Percentiles rank a stretch among this genome's conserved stretches.
Conservation (phyloP, 257 asterid species). For the Salvia miltiorrhiza region DNA sequence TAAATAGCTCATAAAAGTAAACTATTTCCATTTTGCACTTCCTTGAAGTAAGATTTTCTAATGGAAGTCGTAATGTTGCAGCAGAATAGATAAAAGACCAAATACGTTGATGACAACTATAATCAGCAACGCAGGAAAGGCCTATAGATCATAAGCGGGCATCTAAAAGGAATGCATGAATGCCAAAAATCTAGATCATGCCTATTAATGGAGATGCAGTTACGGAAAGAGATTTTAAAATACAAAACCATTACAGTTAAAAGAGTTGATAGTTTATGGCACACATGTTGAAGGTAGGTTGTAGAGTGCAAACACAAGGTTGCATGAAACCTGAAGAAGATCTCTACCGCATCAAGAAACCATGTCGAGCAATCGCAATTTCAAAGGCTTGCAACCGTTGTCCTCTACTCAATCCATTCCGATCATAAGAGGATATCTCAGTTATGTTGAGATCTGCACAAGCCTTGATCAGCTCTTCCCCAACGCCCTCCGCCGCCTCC, state of each 20-base stretch:
- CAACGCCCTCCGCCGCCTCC: conserved; percentile 86
- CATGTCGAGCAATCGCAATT: conserved; percentile 65
- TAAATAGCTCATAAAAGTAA: background rate
- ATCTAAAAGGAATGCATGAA: background rate
- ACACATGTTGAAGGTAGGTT: background rate
- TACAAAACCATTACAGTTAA: too few relatives aligned
- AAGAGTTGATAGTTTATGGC: background rate
- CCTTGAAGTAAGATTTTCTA: background rate
- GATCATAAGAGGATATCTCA: conserved; percentile 71
- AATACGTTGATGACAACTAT: background rate
- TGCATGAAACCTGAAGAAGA: background rate
- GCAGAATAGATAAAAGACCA: background rate
- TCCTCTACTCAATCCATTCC: conserved; percentile 83
- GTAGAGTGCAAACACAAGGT: background rate
- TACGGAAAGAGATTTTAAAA: too few relatives aligned
- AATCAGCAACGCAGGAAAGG: background rate
- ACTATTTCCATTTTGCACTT: too few relatives aligned
- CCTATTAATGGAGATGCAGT: background rate
- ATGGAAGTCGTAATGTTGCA: background rate
- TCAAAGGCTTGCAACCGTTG: conserved; percentile 82
- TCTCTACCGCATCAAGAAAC: conserved; percentile 60
- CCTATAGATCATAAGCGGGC: background rate
- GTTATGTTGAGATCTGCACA: conserved; percentile 65
- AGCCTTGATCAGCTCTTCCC: conserved; percentile 75
- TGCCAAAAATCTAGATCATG: background rate